Base-by-base conservation (phyloP, 2,329 filamentous ascomycete species). In the Ophiostoma ulmi region DNA sequence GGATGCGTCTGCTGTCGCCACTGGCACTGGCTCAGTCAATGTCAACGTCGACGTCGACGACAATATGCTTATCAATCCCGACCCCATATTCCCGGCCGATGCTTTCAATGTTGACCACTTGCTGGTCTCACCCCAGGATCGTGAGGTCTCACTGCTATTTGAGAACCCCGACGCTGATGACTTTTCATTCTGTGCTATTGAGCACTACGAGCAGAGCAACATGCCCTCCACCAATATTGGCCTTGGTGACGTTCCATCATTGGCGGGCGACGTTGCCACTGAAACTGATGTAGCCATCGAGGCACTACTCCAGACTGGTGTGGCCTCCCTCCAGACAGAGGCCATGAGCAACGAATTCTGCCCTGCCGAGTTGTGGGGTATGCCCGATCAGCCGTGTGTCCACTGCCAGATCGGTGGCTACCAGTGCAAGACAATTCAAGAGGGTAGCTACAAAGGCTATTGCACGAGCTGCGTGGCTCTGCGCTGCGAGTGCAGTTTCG, bases 381-480 rank as follows among this genome's bases (percentile, higher is more conserved):
- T 80, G 52, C 80, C 83, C 11, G 77, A 81, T 13, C 77, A 76
- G 5, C 85, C 86, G 4, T 90, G 87, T 75, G 76, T 77, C 26
- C 81, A 86, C 74, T 89, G 87, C 73, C 77, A 80, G 63, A 75
- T 81, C 5, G 83, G 83, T 65, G 82, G 83, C 44, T 88, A 85
- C 75, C 81, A 86, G 61, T 89, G 87, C 82, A 89, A 89, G 78
- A 82, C 81, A 44, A 86, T 89, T 72, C 78, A 82, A 44, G 87
- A 89, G 78, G 87, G 86, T 83, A 80, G 82, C 75, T 84, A 85
- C 76, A 85, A 83, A 77, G 85, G 86, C 72, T 88, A 86, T 73
- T 89, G 87, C 75, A 89, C 87, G 39, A 87, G 83, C 75, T 89
- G 87, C 75, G 86, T 89, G 65, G 87, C 87, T 17, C 79, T 89